Evolutionary conservation across 179 eudicot species (phyloP), one percentile per base, ranked within the genome.

Genomic region (Corrigiola litoralis): DNA sequence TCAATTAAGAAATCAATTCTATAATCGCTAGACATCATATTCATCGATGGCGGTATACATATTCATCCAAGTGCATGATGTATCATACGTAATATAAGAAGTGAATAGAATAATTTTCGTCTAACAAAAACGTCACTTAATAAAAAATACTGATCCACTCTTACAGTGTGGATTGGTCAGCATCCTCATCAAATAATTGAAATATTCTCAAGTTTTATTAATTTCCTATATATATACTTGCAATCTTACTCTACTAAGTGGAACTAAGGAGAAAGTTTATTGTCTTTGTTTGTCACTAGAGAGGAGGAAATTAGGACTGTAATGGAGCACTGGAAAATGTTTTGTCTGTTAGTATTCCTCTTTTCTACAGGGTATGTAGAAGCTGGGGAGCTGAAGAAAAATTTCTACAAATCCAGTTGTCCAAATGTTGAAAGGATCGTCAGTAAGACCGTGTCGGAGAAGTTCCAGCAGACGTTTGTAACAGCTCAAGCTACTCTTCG

Each of bases 401-500:
- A 80, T 53, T 89, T 78, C 63, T 89, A 89, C 69, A 31, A 66
- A 20, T 31, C 40, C 0, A 74, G 75, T 13, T 89, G 96, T 62
- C 87, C 96, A 0, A 62, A 52, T 21, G 86, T 87, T 0, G 95
- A 89, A 62, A 53, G 28, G 53, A 55, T 85, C 5, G 95, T 89
- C 0, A 58, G 65, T 18, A 80, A 83, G 31, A 82, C 76, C 0
- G 91, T 89, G 10, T 13, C 25, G 3, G 68, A 59, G 5, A 89
- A 87, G 62, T 66, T 72, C 8, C 68, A 38, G 23, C 79, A 85
- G 72, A 85, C 95, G 14, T 62, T 69, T 14, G 36, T 74, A 12
- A 82, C 91, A 0, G 76, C 86, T 63, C 96, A 80, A 17, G 95
- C 85, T 46, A 87, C 89, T 0, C 83, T 89, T 31, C 86, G 89